A percentile compares a stretch with the other conserved stretches of the same genome.
Conservation (phyloP, 1,284 basidiomycete species). For the Tilletia caries region DNA sequence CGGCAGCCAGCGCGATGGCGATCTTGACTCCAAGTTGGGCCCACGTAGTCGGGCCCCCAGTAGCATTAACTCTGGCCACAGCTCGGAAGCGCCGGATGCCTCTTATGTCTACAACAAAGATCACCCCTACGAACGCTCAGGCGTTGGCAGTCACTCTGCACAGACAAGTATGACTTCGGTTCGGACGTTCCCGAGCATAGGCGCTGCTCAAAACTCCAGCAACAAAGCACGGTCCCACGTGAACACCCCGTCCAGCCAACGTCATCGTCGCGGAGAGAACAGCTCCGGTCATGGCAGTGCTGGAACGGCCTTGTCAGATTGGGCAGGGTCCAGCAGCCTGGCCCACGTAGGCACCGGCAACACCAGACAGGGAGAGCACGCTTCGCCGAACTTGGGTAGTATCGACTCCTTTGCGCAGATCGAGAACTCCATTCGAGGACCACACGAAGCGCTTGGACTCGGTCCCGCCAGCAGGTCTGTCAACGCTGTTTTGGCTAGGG, state of each 20-base stretch:
- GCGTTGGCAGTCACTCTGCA: not conserved
- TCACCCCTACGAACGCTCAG: not conserved
- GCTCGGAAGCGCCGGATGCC: not conserved
- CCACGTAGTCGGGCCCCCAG: not conserved
- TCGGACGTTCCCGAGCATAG: not conserved
- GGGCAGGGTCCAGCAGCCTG: not conserved
- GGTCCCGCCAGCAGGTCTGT: constrained; percentile 9
- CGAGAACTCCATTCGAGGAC: not conserved
- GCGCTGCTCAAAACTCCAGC: not conserved
- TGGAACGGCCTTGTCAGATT: not conserved
- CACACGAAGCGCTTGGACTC: not conserved
- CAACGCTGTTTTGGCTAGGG: not conserved
- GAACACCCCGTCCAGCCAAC: constrained; percentile 4
- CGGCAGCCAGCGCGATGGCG: not conserved
- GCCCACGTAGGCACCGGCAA: not conserved
- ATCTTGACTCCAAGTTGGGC: not conserved
- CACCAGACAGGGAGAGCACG: not conserved
- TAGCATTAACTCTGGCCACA: not conserved
- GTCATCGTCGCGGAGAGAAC: constrained; percentile 4
- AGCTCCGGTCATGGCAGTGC: constrained; percentile 6
- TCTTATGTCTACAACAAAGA: not conserved
- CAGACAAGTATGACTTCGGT: constrained; percentile 8
- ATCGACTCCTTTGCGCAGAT: not conserved
- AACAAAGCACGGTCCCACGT: constrained; percentile 5
- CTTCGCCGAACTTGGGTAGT: not conserved